Conservation (phyloP, 345 rosid species). For the Heritiera littoralis region DNA sequence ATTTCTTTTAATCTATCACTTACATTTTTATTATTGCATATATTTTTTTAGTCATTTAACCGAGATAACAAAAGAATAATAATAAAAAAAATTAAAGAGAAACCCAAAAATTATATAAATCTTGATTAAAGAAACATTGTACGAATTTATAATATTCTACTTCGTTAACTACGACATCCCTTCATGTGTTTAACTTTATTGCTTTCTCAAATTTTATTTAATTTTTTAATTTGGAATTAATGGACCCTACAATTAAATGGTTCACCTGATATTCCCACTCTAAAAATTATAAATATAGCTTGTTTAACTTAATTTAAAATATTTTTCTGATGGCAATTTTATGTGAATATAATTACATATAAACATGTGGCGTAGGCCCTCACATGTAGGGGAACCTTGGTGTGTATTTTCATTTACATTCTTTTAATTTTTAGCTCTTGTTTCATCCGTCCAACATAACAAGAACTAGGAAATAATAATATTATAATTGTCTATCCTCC, state of each 20-base stretch:
- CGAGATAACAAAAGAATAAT: too few species aligned
- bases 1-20: too few species aligned
- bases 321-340: not conserved
- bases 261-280: conserved; percentile 37
- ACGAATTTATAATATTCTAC: too few species aligned
- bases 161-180: not conserved
- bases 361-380: conserved; percentile 27
- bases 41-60: too few species aligned
- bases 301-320: not conserved
- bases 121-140: too few species aligned
- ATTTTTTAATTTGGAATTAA: not conserved
- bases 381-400: conserved; percentile 6
- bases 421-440: conserved; percentile 2
- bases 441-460: conserved; percentile 31
- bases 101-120: too few species aligned
- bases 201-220: not conserved
- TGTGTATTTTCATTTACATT: not conserved
- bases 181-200: not conserved
- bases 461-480: conserved; percentile 15
- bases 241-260: conserved; percentile 21
- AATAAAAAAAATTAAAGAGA: too few species aligned
- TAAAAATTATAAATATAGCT: not conserved
- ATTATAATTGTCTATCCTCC: not conserved
- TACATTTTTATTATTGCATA: too few species aligned
- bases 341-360: not conserved